Base-by-base conservation (phyloP, 768 basidiomycete species). In the Polyporus arcularius region DNA sequence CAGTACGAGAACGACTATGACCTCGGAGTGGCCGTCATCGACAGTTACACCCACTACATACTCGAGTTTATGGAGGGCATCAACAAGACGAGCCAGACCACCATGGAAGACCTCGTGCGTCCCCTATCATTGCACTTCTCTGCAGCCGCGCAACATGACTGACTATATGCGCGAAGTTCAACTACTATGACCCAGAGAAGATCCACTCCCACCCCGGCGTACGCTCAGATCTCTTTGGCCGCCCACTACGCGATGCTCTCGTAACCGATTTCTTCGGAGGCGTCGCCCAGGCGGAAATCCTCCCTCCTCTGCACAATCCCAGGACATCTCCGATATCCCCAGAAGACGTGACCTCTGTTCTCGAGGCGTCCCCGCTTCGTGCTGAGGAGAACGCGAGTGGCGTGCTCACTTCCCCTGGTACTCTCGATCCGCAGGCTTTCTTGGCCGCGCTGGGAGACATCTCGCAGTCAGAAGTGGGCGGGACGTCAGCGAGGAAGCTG, bases 21-120 rank as follows among this genome's bases (percentile, higher is more conserved):
- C 64, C 87, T 99, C 31, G 97, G 97, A 3, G 93, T 98, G 0
- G 88, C 94, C 0, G 95, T 99, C 51, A 97, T 98, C 63, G 97
- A 99, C 71, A 85, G 87, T 14, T 99, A 86, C 71, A 98, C 96
- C 0, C 97, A 98, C 75, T 90, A 90, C 68, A 80, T 96, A 31
- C 84, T 99, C 10, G 84, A 94, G 63, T 95, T 86, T 73, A 87
- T 99, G 82, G 97, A 98, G 72, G 83, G 85, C 16, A 88, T 96
- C 67, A 92, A 94, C 76, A 97, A 97, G 75, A 96, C 96, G 0
- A 90, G 88, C 50, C 84, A 86, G 46, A 80, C 81, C 16, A 89
- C 90, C 14, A 82, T 96, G 81, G 80, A 87, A 57, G 91, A 96
- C 68, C 80, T 97, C 52, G 94, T 95, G 60, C 46, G 89, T 78